Evolutionary conservation across 1,139 yeast species (phyloP).

Genomic region (Debaryomyces sp.): DNA sequence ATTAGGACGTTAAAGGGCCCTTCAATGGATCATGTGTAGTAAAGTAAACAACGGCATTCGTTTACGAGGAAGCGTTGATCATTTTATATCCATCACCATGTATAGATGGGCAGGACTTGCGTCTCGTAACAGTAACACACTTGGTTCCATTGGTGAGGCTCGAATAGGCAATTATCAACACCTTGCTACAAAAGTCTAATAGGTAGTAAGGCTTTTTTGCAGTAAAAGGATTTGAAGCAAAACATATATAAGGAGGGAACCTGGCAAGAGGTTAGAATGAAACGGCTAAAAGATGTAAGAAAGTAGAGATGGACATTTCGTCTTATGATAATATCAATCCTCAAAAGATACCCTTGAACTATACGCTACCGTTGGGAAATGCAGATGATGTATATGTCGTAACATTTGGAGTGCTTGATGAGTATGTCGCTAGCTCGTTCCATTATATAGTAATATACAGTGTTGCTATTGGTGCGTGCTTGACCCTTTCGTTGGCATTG

Average conservation of each 20-base stretch:
- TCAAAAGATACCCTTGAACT: conserved; percentile 19
- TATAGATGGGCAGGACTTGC: background rate
- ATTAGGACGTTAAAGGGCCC: background rate
- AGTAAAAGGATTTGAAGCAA: conserved; percentile 11
- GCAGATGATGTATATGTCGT: conserved; percentile 9
- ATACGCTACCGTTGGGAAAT: conserved; percentile 17
- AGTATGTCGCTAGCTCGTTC: conserved; percentile 10
- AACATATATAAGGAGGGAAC: conserved; percentile 5
- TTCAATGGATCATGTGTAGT: background rate
- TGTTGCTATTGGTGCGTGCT: conserved; percentile 32
- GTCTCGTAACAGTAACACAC: conserved; percentile 1
- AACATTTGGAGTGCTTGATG: conserved; percentile 17
- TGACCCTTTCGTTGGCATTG: conserved; percentile 24
- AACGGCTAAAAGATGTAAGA: conserved; percentile 6
- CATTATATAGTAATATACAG: conserved; percentile 23
- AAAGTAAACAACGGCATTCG: background rate
- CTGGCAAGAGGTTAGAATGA: background rate
- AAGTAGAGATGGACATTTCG: conserved; percentile 11
- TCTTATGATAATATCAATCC: conserved; percentile 16
- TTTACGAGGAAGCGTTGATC: background rate
- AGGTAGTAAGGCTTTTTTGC: conserved; percentile 12
- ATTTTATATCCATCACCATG: background rate
- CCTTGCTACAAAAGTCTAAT: background rate
- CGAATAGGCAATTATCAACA: conserved; percentile 7
- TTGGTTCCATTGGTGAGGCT: conserved; percentile 8